A percentile compares a stretch with the other conserved stretches of the same genome.
These are phyloP conservation scores for Lactifluus echinatus DNA, from an alignment of 768 basidiomycete genomes.

Conservation along the genomic window DNA sequence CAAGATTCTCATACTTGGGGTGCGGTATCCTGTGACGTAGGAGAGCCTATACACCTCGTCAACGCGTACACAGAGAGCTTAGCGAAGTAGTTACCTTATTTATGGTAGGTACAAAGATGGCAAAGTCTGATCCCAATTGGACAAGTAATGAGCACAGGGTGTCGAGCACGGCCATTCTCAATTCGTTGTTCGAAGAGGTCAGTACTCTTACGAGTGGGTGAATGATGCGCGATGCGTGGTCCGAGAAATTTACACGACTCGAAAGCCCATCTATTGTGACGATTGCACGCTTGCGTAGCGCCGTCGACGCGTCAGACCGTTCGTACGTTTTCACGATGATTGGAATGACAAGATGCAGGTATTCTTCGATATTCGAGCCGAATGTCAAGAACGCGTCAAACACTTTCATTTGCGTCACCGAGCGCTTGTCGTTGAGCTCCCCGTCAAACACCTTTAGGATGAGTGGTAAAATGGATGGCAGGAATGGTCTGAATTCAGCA, in stretches of 20 bases:
- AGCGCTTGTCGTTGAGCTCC: conserved; percentile 73
- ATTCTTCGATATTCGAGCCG: conserved; percentile 95
- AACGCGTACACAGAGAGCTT: background rate
- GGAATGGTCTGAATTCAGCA: conserved; percentile 94
- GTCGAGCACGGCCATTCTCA: conserved; percentile 84
- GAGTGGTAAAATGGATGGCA: conserved; percentile 82
- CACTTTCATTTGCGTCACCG: conserved; percentile 76
- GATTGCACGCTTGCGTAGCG: conserved; percentile 81
- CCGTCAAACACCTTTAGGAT: conserved; percentile 87
- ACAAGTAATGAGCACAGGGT: conserved; percentile 86
- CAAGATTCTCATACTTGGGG: conserved; percentile 77
- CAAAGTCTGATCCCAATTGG: conserved; percentile 93
- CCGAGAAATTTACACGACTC: conserved; percentile 90
- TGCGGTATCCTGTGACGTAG: conserved; percentile 71
- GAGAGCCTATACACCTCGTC: conserved; percentile 44
- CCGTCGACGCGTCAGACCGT: conserved; percentile 59
- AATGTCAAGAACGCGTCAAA: conserved; percentile 94
- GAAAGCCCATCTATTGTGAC: conserved; percentile 88
- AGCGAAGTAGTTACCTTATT: conserved; percentile 56
- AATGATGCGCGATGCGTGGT: conserved; percentile 94
- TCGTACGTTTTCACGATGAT: conserved; percentile 91
- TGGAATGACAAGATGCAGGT: conserved; percentile 92
- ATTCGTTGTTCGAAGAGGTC: conserved; percentile 61
- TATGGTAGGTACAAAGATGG: conserved; percentile 95
- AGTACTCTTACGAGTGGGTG: conserved; percentile 90